Percentiles rank a stretch among this genome's conserved stretches.
phyloP scores from a whole-genome alignment of 352 stramenopile species.

The Phytophthora kernoviae region DNA sequence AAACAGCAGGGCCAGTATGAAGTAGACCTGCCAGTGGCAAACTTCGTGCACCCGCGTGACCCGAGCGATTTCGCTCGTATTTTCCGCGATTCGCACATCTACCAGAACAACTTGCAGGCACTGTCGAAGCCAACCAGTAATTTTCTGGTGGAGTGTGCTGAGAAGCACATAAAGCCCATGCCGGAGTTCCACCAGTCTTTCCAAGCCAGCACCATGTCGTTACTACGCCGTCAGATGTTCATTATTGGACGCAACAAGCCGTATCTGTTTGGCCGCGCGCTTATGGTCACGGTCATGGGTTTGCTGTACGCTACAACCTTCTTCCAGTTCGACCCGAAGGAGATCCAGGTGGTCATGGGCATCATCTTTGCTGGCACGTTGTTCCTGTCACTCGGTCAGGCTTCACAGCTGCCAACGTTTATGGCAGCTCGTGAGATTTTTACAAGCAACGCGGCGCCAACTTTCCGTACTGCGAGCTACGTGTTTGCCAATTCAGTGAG shows the following conservation, averaged over 20 bases:
- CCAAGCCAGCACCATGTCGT: conserved; percentile 27
- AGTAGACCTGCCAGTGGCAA: conserved; percentile 1
- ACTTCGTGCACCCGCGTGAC: conserved; percentile 22
- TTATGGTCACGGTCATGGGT: conserved; percentile 55
- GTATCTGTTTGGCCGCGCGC: conserved; percentile 44
- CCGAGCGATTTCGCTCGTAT: conserved; percentile 42
- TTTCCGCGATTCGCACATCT: conserved; percentile 48
- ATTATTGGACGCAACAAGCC: conserved; percentile 63
- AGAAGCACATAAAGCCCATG: conserved; percentile 38
- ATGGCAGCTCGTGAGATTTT: conserved; percentile 23
- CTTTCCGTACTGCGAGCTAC: conserved; percentile 59
- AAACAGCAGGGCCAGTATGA: conserved; percentile 33
- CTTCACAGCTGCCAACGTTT: conserved; percentile 22
- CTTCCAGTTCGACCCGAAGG: conserved; percentile 31
- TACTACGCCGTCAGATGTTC: conserved; percentile 61
- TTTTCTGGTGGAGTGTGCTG: conserved; percentile 79
- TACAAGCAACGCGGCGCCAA: conserved; percentile 26
- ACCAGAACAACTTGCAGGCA: conserved; percentile 56
- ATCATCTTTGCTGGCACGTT: conserved; percentile 84
- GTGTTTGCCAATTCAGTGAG: conserved; percentile 46
- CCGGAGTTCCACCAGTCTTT: conserved; percentile 37
- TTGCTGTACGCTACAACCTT: conserved; percentile 47
- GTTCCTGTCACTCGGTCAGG: conserved; percentile 27
- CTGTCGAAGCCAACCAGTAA: conserved; percentile 86
- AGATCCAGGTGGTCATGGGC: conserved; percentile 66